These are phyloP conservation scores for Striga asiatica DNA, from an alignment of 257 asterid species.

Conservation along the genomic window DNA sequence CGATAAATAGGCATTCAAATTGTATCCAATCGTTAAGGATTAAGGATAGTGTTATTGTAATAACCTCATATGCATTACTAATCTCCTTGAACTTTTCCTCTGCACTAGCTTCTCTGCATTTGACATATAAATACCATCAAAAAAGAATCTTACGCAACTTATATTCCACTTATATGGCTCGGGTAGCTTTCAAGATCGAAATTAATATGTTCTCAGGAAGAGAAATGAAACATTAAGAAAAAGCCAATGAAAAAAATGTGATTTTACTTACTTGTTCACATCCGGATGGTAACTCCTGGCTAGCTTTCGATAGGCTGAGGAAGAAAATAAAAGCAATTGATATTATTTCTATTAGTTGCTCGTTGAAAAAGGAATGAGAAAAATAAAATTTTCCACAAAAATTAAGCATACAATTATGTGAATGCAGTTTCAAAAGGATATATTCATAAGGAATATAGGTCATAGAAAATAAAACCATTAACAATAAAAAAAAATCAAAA, in stretches of 20 bases:
- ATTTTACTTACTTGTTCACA: conserved; percentile 69
- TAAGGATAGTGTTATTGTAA: background rate
- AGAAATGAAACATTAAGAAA: background rate
- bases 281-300: conserved; percentile 96
- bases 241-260: conserved; percentile 5
- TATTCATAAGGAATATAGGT: background rate
- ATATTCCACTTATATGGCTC: background rate
- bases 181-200: background rate
- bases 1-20: background rate
- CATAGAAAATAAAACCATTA: background rate
- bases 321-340: conserved; percentile 6
- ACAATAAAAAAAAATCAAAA: background rate
- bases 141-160: background rate
- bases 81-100: conserved; percentile 90
- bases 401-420: too few species aligned
- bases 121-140: conserved; percentile 7
- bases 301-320: conserved; percentile 89
- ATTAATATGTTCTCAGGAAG: background rate
- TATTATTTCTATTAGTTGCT: too few species aligned
- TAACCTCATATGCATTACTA: conserved; percentile 96
- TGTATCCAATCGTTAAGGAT: background rate
- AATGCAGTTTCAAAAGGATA: background rate
- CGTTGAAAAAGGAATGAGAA: background rate
- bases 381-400: background rate
- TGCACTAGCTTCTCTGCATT: conserved; percentile 83